Percentiles rank a stretch among this genome's conserved stretches.
These are phyloP conservation scores for Hypomontagnella monticulosa DNA, from an alignment of 495 filamentous ascomycete genomes.

Conservation along the genomic window DNA sequence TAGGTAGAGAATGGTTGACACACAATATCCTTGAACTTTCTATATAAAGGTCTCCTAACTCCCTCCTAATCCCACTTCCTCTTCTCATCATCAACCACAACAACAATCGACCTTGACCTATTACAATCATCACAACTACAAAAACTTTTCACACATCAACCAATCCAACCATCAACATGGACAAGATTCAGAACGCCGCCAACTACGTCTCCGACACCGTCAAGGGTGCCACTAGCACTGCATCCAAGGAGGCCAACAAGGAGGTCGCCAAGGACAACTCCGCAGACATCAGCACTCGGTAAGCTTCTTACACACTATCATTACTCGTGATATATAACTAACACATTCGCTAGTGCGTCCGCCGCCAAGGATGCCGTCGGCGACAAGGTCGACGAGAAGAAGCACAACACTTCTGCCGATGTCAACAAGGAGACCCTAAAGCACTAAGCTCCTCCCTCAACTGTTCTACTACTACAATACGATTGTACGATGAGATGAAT, in stretches of 20 bases:
- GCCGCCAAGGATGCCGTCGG: slow-evolving; percentile 65
- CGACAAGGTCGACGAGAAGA: slow-evolving; percentile 67
- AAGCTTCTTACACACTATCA: slow-evolving; percentile 31
- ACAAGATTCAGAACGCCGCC: slow-evolving; percentile 67
- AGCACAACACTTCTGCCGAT: slow-evolving; percentile 64
- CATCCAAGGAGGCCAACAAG: slow-evolving; percentile 76
- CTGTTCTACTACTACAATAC: slow-evolving; percentile 9
- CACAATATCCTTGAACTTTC: slow-evolving; percentile 18
- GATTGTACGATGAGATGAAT: slow-evolving; percentile 42
- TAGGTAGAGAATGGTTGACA: slow-evolving; percentile 9
- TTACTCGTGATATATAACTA: slow-evolving; percentile 1
- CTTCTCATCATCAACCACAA: slow-evolving; percentile 20
- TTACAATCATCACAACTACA: slow-evolving; percentile 40
- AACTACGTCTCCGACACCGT: slow-evolving; percentile 71
- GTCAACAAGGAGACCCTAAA: slow-evolving; percentile 66
- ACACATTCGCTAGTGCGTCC: slow-evolving; percentile 49
- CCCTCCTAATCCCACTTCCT: slow-evolving; percentile 8
- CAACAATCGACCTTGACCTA: slow-evolving; percentile 6
- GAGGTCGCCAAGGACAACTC: slow-evolving; percentile 68
- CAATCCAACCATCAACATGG: slow-evolving; percentile 59
- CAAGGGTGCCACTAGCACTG: slow-evolving; percentile 55
- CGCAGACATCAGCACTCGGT: slow-evolving; percentile 61
- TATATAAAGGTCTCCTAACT: slow-evolving; percentile 27
- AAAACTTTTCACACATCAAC: slow-evolving; percentile 47
- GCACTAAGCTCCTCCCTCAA: slow-evolving; percentile 57